Base-by-base conservation (phyloP, 2,329 filamentous ascomycete genomes). In the Phialemoniopsis sp. region DNA sequence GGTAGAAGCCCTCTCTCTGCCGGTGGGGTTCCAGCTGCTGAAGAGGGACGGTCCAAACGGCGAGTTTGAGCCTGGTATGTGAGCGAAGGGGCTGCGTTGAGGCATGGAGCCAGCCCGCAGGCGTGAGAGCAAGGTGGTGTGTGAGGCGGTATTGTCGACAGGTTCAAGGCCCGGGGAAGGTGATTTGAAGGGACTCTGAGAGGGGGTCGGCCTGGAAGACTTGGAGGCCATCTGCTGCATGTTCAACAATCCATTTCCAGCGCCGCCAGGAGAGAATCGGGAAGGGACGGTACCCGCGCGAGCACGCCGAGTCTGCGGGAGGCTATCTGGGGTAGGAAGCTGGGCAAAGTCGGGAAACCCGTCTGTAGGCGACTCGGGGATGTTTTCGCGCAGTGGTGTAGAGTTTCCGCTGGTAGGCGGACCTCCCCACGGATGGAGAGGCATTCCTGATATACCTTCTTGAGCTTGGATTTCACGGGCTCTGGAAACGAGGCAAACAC, bases 401-500 rank as follows among this genome's bases (percentile, higher is more conserved):
- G 91, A 96, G 63, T 95, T 91, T 49, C 91, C 93, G 61, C 91
- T 96, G 40, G 91, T 95, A 36, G 93, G 91, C 49, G 93, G 91
- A 10, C 93, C 91, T 73, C 89, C 89, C 93, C 93, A 97, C 32
- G 85, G 84, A 57, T 83, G 80, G 38, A 84, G 64, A 62, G 73
- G 75, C 55, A 78, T 75, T 57, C 73, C 83, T 59, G 72, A 69
- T 36, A 95, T 75, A 37, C 90, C 90, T 76, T 97, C 91, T 68
- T 96, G 90, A 39, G 90, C 90, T 69, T 97, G 91, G 46, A 97
- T 96, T 65, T 98, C 93, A 62, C 93, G 80, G 50, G 93, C 90
- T 59, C 91, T 95, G 29, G 17, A 29, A 3, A 34, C 7, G 3
- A 29, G 28, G 13, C 17, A n/a, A 29, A 46, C n/a, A 26, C 37